Conservation (phyloP, 2,329 filamentous ascomycete genomes). For the Fusarium mangiferae region DNA sequence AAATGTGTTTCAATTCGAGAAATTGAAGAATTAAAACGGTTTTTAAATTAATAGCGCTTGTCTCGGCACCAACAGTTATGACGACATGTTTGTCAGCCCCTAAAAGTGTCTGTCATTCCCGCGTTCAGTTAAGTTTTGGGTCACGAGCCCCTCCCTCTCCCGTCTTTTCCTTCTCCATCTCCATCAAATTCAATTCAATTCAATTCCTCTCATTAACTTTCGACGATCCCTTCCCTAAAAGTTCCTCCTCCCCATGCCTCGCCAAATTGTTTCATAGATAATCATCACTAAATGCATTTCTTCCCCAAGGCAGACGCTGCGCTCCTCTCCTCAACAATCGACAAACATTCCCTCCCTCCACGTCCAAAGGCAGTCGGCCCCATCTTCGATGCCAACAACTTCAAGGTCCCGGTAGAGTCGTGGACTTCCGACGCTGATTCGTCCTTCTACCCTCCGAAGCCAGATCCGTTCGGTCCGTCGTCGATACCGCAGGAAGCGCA, state of each 20-base stretch:
- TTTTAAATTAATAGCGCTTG: neutral
- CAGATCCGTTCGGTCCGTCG: slow-evolving; percentile 13
- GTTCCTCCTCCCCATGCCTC: neutral
- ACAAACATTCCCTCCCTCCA: slow-evolving; percentile 1
- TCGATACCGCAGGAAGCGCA: slow-evolving; percentile 17
- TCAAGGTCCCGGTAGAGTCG: slow-evolving; percentile 18
- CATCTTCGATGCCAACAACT: slow-evolving; percentile 32
- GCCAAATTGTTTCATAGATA: neutral
- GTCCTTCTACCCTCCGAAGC: slow-evolving; percentile 11
- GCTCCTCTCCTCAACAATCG: slow-evolving; percentile 37
- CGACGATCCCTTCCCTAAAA: neutral
- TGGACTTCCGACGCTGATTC: slow-evolving; percentile 15
- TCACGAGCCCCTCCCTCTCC: neutral
- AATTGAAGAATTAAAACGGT: neutral
- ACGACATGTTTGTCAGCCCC: neutral
- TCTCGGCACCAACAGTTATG: neutral
- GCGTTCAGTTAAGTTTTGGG: neutral
- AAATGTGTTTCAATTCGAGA: neutral
- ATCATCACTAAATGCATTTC: slow-evolving; percentile 33
- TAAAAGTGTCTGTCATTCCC: neutral
- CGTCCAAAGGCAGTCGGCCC: slow-evolving; percentile 33
- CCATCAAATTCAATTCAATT: neutral
- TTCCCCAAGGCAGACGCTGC: slow-evolving; percentile 42
- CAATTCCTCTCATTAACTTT: neutral
- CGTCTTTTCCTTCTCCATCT: neutral